Conservation (phyloP, 2,329 filamentous ascomycete genomes). For the Celoporthe dispersa region DNA sequence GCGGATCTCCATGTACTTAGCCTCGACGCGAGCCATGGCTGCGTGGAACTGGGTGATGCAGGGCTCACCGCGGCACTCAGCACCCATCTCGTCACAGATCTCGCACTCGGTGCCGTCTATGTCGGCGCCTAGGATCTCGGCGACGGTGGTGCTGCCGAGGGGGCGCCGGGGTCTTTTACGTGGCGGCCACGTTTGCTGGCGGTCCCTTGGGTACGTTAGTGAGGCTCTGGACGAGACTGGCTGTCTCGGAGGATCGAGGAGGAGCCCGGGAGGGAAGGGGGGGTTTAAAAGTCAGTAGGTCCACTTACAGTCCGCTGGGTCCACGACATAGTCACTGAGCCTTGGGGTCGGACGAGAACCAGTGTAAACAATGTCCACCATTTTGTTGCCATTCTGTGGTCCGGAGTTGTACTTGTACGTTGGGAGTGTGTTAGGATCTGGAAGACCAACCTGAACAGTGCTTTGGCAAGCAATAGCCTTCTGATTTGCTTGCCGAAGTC, state of each 20-base stretch:
- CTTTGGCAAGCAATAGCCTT: background rate
- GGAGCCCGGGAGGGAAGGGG: background rate
- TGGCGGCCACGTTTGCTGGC: background rate
- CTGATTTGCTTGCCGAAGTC: background rate
- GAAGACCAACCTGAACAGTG: slow-evolving; percentile 11
- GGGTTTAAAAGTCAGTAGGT: background rate
- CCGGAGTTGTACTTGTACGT: slow-evolving; percentile 13
- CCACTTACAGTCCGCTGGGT: slow-evolving; percentile 17
- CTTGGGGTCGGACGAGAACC: background rate
- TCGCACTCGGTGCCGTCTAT: slow-evolving; percentile 1
- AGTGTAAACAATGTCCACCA: slow-evolving; percentile 14
- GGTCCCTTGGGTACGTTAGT: slow-evolving; percentile 1
- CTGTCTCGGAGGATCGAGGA: background rate
- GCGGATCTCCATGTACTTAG: background rate
- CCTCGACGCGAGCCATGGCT: background rate
- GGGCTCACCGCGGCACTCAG: slow-evolving; percentile 1
- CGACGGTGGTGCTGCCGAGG: slow-evolving; percentile 13
- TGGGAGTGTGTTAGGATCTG: slow-evolving; percentile 9
- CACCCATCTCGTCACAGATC: slow-evolving; percentile 1
- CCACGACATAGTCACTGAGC: slow-evolving; percentile 11
- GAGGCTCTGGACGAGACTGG: background rate
- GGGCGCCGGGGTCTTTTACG: background rate
- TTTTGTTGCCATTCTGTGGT: background rate
- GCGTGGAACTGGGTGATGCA: slow-evolving; percentile 9
- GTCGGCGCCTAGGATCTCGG: slow-evolving; percentile 7